Evolutionary conservation across 768 basidiomycete species (phyloP).

Genomic region (Hortiboletus campestris): DNA sequence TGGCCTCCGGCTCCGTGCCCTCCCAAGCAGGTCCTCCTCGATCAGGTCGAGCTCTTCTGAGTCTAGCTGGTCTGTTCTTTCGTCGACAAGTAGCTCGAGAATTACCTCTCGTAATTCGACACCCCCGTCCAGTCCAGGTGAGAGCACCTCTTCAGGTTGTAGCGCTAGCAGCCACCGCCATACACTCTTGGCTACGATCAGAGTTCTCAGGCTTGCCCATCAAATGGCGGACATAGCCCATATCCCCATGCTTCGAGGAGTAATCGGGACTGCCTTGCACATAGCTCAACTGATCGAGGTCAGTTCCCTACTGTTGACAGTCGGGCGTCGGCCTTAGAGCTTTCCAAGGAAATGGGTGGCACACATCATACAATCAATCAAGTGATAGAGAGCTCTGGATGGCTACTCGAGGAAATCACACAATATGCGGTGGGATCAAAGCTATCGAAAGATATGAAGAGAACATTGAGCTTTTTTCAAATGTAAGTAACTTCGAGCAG

Average conservation of each 20-base stretch:
- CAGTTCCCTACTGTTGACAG: neutral
- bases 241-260: slow-evolving; percentile 3
- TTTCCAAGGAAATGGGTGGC: slow-evolving; percentile 10
- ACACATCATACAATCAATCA: slow-evolving; percentile 13
- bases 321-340: neutral
- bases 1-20: neutral
- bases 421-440: neutral
- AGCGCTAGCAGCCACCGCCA: neutral
- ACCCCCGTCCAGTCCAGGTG: neutral
- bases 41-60: neutral
- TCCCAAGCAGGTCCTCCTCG: neutral
- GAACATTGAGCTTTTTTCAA: slow-evolving; percentile 1
- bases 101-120: neutral
- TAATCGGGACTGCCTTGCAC: slow-evolving; percentile 6
- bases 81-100: neutral
- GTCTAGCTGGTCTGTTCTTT: neutral
- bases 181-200: neutral
- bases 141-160: slow-evolving; percentile 3
- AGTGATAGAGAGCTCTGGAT: slow-evolving; percentile 14
- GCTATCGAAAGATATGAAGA: slow-evolving; percentile 3
- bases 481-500: neutral
- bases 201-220: slow-evolving; percentile 3
- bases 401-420: slow-evolving; percentile 11
- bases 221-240: slow-evolving; percentile 5
- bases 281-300: slow-evolving; percentile 12